Percentiles rank a stretch among this genome's conserved stretches.
Evolutionary conservation across 2,329 filamentous ascomycete genomes (phyloP).

Genomic region (Xenosphaeropsis pyriputrescens): DNA sequence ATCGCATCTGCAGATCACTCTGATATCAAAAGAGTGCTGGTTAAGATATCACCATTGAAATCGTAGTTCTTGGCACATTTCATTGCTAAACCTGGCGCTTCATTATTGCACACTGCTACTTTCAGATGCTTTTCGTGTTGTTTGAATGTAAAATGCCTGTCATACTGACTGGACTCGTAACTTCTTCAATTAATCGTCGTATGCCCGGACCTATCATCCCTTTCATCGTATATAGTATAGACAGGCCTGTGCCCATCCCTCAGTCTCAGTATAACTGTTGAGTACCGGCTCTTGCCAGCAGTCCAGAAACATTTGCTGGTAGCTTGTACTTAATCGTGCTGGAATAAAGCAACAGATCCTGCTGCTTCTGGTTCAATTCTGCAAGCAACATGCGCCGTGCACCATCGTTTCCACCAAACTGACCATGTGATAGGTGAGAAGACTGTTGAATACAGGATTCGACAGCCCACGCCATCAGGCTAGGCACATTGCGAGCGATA

Average conservation of each 20-base stretch:
- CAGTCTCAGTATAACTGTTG: slow-evolving; percentile 10
- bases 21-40: too few species aligned
- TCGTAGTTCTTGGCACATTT: too few species aligned
- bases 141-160: too few species aligned
- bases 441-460: slow-evolving; percentile 70
- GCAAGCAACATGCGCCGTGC: slow-evolving; percentile 50
- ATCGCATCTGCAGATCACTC: too few species aligned
- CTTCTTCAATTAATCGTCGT: too few species aligned
- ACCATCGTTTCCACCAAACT: slow-evolving; percentile 61
- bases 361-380: slow-evolving; percentile 63
- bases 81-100: too few species aligned
- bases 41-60: too few species aligned
- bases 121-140: too few species aligned
- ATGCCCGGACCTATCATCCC: too few species aligned
- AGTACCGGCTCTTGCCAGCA: slow-evolving; percentile 56
- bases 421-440: slow-evolving; percentile 51
- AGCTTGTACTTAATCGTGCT: slow-evolving; percentile 85
- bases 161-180: too few species aligned
- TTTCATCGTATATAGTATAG: too few species aligned
- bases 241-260: not conserved
- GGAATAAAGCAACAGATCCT: slow-evolving; percentile 87
- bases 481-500: slow-evolving; percentile 79
- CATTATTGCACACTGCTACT: too few species aligned
- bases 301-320: slow-evolving; percentile 77
- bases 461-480: slow-evolving; percentile 88